These are phyloP conservation scores for Colletotrichum higginsianum DNA, from an alignment of 2,329 filamentous ascomycete genomes.

Conservation along the genomic window DNA sequence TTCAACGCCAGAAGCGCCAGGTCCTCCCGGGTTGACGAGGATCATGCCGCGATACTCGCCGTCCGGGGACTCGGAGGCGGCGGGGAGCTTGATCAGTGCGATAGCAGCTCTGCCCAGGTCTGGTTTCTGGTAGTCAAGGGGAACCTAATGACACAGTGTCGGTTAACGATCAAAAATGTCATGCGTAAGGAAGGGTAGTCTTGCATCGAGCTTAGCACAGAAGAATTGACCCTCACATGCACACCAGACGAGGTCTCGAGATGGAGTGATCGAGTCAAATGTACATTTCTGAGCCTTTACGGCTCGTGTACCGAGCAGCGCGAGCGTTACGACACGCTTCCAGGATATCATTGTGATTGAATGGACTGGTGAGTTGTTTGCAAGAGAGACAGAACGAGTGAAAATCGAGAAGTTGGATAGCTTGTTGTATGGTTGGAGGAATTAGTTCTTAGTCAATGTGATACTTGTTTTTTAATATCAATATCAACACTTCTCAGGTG, in stretches of 20 bases:
- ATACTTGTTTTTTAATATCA: too few relatives aligned
- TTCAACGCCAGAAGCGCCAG: conserved; percentile 57
- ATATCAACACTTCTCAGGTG: background rate
- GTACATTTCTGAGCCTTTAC: conserved; percentile 46
- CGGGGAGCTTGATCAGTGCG: conserved; percentile 57
- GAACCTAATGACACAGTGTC: conserved; percentile 48
- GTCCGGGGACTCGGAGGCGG: conserved; percentile 53
- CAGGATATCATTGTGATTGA: background rate
- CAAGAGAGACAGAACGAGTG: background rate
- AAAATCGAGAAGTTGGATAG: background rate
- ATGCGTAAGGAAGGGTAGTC: background rate
- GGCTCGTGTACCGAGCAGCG: background rate
- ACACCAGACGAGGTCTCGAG: conserved; percentile 45
- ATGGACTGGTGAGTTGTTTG: background rate
- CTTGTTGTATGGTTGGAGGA: background rate
- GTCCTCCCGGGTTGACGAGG: conserved; percentile 62
- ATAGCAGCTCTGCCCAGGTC: conserved; percentile 51
- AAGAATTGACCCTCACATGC: conserved; percentile 54
- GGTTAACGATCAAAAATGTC: background rate
- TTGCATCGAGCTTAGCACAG: conserved; percentile 55
- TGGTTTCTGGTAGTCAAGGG: conserved; percentile 55
- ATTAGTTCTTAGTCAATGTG: background rate
- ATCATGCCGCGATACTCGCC: conserved; percentile 58
- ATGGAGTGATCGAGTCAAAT: conserved; percentile 33
- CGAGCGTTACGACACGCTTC: background rate